Evolutionary conservation across 2,329 filamentous ascomycete genomes (phyloP).

Genomic region (Phaeosphaeriaceae sp.): DNA sequence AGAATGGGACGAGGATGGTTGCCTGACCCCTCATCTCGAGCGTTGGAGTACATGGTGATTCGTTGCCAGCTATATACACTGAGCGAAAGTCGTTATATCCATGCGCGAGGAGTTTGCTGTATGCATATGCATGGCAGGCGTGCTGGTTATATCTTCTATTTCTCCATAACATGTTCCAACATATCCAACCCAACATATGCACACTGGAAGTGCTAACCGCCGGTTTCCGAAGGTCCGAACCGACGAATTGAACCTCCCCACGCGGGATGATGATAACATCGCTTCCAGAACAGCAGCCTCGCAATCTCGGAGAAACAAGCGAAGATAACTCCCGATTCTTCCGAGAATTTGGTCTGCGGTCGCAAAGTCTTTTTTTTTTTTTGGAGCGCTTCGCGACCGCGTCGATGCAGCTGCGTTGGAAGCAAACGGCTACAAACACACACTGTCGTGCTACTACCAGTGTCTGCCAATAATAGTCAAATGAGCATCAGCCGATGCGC

Average conservation of each 20-base stretch:
- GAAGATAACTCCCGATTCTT: not conserved
- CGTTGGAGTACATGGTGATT: not conserved
- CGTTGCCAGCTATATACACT: not conserved
- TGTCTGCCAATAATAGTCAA: not conserved
- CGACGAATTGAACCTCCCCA: constrained; percentile 1
- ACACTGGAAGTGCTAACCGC: too few species aligned
- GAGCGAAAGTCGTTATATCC: too few species aligned
- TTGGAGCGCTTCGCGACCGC: not conserved
- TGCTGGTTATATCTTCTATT: not conserved
- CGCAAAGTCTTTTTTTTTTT: not conserved
- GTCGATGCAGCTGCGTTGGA: not conserved
- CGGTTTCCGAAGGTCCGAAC: constrained; percentile 1
- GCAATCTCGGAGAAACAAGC: not conserved
- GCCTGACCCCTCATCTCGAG: not conserved
- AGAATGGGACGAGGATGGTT: not conserved
- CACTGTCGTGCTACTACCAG: not conserved
- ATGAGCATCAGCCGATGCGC: not conserved
- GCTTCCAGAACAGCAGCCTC: not conserved
- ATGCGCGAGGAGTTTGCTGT: not conserved
- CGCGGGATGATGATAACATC: constrained; percentile 5
- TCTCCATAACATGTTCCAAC: too few species aligned
- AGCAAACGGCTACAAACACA: not conserved
- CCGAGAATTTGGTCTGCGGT: not conserved
- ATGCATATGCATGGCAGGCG: not conserved
- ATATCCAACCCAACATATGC: too few species aligned